Evolutionary conservation across 1,284 basidiomycete species (phyloP), one percentile per base, ranked within the genome.

Genomic region (Amylostereum areolatum): DNA sequence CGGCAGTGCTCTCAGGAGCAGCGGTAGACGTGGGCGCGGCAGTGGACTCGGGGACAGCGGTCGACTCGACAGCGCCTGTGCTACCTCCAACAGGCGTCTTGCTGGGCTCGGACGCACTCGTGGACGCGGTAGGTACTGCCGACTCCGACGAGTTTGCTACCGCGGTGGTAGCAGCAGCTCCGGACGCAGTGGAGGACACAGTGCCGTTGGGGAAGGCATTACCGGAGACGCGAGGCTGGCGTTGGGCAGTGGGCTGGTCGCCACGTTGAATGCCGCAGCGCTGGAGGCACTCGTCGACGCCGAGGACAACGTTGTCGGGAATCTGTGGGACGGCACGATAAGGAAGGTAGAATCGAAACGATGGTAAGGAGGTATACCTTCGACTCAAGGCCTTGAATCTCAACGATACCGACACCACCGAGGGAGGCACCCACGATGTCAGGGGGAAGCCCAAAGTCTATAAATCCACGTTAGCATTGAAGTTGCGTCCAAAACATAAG

Each of bases 361-460:
- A 18, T 18, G 18, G 18, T 18, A 18, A 18, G 18, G 18, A 18
- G 18, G 18, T 18, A 18, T 18, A 18, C 18, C 18, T 18, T 18
- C 7, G 37, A 12, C 41, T 62, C 63, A 35, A 64, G 53, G 3
- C 50, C 54, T 1, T 49, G 57, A 29, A 68, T 59, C 30, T 65
- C 61, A 50, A 65, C 55, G 18, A 68, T 59, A 27, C 66, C 66
- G 34, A 69, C 40, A 51, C 63, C 63, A 28, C 65, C 66, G 24
- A 68, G 61, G 4, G 64, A 59, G 3, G 65, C 67, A 28, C 52
- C 61, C 47, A 68, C 62, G 45, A 68, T 61, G 52, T 64, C 61
- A 4, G 64, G 59, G 4, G 67, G 63, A 33, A 70, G 58, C 28
- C 67, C 68, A 46, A 68, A 62, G 49, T 58, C 62, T 63, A 45